Evolutionary conservation across 2,329 filamentous ascomycete genomes (phyloP).

Genomic region (Cryphonectria carpinicola): DNA sequence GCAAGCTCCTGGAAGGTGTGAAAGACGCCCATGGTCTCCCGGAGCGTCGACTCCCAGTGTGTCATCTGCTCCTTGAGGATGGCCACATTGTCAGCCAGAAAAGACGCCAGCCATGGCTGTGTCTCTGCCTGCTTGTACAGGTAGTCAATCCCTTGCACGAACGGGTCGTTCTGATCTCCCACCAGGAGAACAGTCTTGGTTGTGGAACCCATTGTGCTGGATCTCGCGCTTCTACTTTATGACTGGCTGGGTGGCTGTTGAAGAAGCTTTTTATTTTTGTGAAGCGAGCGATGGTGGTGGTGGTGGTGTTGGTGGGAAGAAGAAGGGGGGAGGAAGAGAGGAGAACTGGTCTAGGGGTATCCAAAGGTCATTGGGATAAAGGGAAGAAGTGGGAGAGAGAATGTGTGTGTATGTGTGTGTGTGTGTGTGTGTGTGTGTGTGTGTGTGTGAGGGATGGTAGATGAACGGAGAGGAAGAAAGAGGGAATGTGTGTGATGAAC

Average conservation of each 20-base stretch:
- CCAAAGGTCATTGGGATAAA: constrained; percentile 10
- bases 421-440: background rate
- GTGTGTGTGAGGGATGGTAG: too few relatives aligned
- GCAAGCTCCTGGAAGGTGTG: constrained; percentile 25
- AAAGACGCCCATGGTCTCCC: constrained; percentile 23
- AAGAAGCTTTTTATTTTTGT: background rate
- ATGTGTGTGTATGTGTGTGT: background rate
- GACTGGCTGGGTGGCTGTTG: background rate
- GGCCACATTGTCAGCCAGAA: constrained; percentile 22
- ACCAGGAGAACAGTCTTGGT: constrained; percentile 24
- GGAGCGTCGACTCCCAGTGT: constrained; percentile 21
- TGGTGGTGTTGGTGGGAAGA: background rate
- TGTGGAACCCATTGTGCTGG: constrained; percentile 21
- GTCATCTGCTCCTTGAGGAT: constrained; percentile 25
- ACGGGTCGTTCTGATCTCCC: constrained; percentile 24
- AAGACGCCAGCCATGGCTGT: constrained; percentile 22
- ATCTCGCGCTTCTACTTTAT: background rate
- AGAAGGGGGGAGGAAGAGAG: background rate
- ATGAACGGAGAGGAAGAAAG: background rate
- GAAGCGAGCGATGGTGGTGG: constrained; percentile 5
- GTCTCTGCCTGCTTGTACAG: constrained; percentile 25
- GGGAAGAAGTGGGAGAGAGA: background rate
- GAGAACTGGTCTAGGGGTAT: constrained; percentile 16
- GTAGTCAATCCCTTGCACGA: constrained; percentile 24
- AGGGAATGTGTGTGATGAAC: constrained; percentile 9